These are phyloP conservation scores for Dimargaris cristalligena DNA, from an alignment of 192 early-diverging fungal species.

Conservation along the genomic window DNA sequence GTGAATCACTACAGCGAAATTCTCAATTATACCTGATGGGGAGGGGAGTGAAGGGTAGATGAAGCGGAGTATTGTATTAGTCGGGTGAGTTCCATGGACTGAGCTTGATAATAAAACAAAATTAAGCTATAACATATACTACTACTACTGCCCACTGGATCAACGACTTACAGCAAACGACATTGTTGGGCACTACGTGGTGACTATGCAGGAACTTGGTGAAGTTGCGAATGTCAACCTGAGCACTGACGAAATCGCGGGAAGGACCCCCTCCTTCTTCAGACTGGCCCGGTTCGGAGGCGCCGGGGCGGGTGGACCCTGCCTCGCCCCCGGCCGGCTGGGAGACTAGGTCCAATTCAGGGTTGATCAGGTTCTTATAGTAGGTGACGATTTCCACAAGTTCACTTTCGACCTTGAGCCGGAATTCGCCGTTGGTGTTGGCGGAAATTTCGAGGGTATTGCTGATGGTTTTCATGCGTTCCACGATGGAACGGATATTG, in stretches of 20 bases:
- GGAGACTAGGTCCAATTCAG: constrained; percentile 25
- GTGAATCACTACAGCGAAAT: constrained; percentile 27
- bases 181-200: constrained; percentile 54
- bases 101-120: no score
- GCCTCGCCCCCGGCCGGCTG: constrained; percentile 20
- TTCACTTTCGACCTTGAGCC: constrained; percentile 37
- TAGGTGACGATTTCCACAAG: constrained; percentile 38
- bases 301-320: constrained; percentile 21
- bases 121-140: no score
- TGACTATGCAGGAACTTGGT: constrained; percentile 60
- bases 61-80: no score
- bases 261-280: no score
- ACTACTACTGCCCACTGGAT: no score
- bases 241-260: constrained; percentile 39
- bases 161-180: constrained; percentile 60
- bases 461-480: constrained; percentile 43
- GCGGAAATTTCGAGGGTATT: constrained; percentile 46
- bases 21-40: constrained; percentile 31
- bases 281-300: no score
- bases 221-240: constrained; percentile 56
- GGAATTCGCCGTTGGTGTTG: constrained; percentile 50
- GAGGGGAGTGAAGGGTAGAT: no score
- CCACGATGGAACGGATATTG: constrained; percentile 41
- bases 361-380: constrained; percentile 40
- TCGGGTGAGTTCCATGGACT: no score